Base-by-base conservation (phyloP, 2,329 filamentous ascomycete genomes). In the Allantophomopsis lycopodina region DNA sequence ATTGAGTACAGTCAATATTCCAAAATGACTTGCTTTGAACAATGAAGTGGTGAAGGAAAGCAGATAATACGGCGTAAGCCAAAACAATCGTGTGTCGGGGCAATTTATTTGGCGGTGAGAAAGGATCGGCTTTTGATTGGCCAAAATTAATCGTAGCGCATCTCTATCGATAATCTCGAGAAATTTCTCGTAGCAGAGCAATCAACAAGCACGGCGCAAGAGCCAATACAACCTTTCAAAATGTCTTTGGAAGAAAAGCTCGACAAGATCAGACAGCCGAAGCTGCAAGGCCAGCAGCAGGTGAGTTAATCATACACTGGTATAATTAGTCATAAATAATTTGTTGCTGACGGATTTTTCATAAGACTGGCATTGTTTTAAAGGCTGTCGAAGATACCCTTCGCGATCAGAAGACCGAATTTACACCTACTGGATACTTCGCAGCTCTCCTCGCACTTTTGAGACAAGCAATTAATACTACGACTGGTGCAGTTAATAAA, bases 201-300 rank as follows among this genome's bases (percentile, higher is more conserved):
- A 14, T 28, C 28, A 40, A 37, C 35, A 41, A 41, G 32, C 39
- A 39, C 36, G 50, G 53, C 51, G 46, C 50, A 50, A 49, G 46
- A 50, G 46, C 47, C 45, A 40, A 45, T 42, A 47, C 35, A 43
- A 38, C 45, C 40, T 38, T 48, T 44, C 56, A 63, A 52, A 51
- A 68, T 68, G 65, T 76, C 76, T 61, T 66, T 96, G 55, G 78
- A 83, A 60, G 89, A 94, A 69, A 93, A 87, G 69, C 76, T 98
- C 59, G 84, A 89, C 66, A 95, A 93, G 74, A 95, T 96, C 61
- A 84, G 91, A 64, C 91, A 84, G 57, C 91, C 91, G 41, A 94
- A 94, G 63, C 76, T 95, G 54, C 85, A 96, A 62, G 94, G 84
- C 60, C 88, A 95, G 65, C 79, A 94, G 61, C 86, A 88, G 73